Conservation (phyloP, 257 asterid species). For the Jaltomata sinuosa region DNA sequence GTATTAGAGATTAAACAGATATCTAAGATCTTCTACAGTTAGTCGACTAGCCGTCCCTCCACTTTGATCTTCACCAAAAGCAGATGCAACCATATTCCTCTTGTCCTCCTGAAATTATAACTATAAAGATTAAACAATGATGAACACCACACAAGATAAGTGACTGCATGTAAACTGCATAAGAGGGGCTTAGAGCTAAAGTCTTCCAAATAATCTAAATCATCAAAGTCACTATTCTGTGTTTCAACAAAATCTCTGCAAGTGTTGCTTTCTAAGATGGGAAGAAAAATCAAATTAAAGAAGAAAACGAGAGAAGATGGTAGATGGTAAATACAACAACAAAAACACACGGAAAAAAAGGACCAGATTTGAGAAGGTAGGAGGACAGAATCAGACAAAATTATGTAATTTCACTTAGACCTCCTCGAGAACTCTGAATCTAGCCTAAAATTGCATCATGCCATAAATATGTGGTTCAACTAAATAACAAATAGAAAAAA, state of each 20-base stretch:
- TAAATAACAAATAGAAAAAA: neutral
- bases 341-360: neutral
- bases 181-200: neutral
- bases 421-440: neutral
- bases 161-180: neutral
- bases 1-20: constrained; percentile 39
- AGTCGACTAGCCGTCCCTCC: constrained; percentile 62
- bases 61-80: constrained; percentile 88
- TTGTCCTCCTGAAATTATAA: constrained; percentile 66
- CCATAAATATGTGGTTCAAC: neutral
- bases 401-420: neutral
- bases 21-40: constrained; percentile 63
- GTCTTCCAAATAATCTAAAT: neutral
- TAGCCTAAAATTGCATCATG: neutral
- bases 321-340: neutral
- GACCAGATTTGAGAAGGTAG: neutral
- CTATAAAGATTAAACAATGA: neutral
- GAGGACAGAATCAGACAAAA: neutral
- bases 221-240: neutral
- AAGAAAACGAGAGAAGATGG: neutral
- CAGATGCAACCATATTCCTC: constrained; percentile 97
- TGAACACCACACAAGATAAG: neutral
- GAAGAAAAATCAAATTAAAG: neutral
- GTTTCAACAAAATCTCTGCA: neutral
- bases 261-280: neutral